Conservation (phyloP, 1,139 yeast species). For the Yamadazyma aaseri region DNA sequence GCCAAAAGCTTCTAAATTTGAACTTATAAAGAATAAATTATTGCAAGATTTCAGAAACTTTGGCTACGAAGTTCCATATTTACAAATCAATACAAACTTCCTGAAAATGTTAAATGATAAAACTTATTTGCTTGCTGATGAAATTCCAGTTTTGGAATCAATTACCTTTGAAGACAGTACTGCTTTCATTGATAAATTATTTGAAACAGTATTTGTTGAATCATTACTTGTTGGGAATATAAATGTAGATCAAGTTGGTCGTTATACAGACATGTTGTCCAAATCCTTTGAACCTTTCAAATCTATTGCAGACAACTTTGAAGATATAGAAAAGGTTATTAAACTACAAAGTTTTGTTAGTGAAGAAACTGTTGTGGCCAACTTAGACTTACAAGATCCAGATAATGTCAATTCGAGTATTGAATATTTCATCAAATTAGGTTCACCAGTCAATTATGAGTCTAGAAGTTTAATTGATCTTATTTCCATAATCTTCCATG, state of each 20-base stretch:
- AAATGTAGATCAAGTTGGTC: slow-evolving; percentile 28
- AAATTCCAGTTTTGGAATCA: slow-evolving; percentile 45
- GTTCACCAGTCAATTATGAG: slow-evolving; percentile 36
- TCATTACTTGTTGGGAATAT: slow-evolving; percentile 80
- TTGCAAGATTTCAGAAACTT: slow-evolving; percentile 65
- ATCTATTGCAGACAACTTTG: slow-evolving; percentile 42
- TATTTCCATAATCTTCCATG: slow-evolving; percentile 69
- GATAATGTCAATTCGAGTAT: slow-evolving; percentile 82
- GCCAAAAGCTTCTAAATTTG: slow-evolving; percentile 60
- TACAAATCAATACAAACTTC: slow-evolving; percentile 66
- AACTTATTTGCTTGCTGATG: slow-evolving; percentile 64
- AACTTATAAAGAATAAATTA: slow-evolving; percentile 61
- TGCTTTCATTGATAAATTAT: slow-evolving; percentile 41
- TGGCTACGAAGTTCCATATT: slow-evolving; percentile 72
- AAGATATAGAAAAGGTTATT: slow-evolving; percentile 24
- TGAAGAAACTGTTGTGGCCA: slow-evolving; percentile 45
- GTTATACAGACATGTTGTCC: slow-evolving; percentile 22
- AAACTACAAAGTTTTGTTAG: slow-evolving; percentile 40
- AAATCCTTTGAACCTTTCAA: slow-evolving; percentile 21
- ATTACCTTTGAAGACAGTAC: slow-evolving; percentile 51
- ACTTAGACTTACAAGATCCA: slow-evolving; percentile 56
- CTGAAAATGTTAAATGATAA: slow-evolving; percentile 67
- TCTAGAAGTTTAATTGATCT: slow-evolving; percentile 56
- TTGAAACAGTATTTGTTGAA: slow-evolving; percentile 58
- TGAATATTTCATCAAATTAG: slow-evolving; percentile 73